phyloP scores from a whole-genome alignment of 225 moss, liverwort and hornwort genomes.

The Rhytidiadelphus loreus region DNA sequence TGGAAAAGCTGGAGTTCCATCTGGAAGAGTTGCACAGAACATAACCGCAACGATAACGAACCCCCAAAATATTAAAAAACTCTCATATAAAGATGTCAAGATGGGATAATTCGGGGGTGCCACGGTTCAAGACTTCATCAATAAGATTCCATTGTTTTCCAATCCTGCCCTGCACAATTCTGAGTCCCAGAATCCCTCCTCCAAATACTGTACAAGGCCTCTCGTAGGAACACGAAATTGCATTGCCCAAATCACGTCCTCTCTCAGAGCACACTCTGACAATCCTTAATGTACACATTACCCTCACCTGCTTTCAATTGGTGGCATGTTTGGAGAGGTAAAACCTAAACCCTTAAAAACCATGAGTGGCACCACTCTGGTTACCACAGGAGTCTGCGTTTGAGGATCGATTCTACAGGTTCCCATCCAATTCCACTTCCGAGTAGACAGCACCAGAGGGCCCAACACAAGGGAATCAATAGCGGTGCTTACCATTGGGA shows the following conservation, averaged over 20 bases:
- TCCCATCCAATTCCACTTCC: not conserved
- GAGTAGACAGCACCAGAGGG: not conserved
- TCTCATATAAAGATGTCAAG: not conserved
- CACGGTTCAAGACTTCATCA: not conserved
- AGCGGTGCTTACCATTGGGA: constrained; percentile 55
- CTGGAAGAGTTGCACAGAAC: not conserved
- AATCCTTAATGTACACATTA: not conserved
- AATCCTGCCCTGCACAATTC: not conserved
- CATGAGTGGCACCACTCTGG: too few species aligned
- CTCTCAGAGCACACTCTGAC: not conserved
- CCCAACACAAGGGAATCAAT: constrained; percentile 87
- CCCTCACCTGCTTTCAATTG: not conserved
- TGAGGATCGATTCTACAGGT: not conserved
- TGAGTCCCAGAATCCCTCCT: not conserved
- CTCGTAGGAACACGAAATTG: not conserved
- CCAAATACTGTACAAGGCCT: not conserved
- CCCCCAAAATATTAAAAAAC: too few species aligned
- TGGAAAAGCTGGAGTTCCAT: not conserved
- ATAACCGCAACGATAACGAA: not conserved
- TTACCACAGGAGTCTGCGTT: not conserved
- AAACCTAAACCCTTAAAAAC: not conserved
- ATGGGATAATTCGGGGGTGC: not conserved
- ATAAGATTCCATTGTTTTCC: not conserved
- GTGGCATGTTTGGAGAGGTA: not conserved
- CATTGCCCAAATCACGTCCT: not conserved